Percentiles rank a stretch among this genome's conserved stretches.
phyloP scores from a whole-genome alignment of 208 protist genomes.

The Zelonia costaricensis region DNA sequence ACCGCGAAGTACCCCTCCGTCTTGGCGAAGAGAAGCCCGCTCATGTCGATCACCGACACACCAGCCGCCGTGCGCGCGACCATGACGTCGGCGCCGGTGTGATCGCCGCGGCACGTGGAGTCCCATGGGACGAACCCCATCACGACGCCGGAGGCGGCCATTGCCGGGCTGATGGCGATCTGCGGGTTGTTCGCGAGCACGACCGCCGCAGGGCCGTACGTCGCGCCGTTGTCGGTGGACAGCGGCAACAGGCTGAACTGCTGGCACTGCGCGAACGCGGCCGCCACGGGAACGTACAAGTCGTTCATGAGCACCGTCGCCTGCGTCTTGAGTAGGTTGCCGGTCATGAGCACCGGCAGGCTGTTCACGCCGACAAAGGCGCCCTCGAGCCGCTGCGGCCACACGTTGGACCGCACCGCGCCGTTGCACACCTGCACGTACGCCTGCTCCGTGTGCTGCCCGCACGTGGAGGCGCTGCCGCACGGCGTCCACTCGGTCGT shows the following conservation, averaged over 20 bases:
- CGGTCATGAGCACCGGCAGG: conserved; percentile 36
- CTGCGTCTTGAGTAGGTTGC: conserved; percentile 24
- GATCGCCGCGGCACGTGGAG: conserved; percentile 23
- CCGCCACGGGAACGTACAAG: conserved; percentile 38
- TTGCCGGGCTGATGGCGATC: conserved; percentile 24
- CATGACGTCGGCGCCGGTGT: conserved; percentile 29
- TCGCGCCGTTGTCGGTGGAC: conserved; percentile 28
- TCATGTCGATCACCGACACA: conserved; percentile 43
- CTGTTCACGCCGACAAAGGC: conserved; percentile 34
- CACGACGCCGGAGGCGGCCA: conserved; percentile 35
- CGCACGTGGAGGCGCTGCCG: conserved; percentile 40
- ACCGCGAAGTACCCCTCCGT: conserved; percentile 45
- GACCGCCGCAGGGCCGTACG: conserved; percentile 46
- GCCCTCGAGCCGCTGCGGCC: conserved; percentile 43
- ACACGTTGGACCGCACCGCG: conserved; percentile 15
- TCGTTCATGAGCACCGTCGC: conserved; percentile 32
- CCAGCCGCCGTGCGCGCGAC: conserved; percentile 13
- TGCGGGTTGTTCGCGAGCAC: conserved; percentile 40
- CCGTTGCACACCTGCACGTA: conserved; percentile 48
- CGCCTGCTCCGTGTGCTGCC: conserved; percentile 24
- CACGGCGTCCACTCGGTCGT: conserved; percentile 43
- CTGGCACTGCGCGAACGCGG: conserved; percentile 40
- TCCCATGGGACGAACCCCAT: conserved; percentile 55
- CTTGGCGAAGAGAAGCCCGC: conserved; percentile 27
- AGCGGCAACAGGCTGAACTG: conserved; percentile 35